Evolutionary conservation across 139 green algal species (phyloP), one percentile per base, ranked within the genome.

Genomic region (Haematococcus lacustris): DNA sequence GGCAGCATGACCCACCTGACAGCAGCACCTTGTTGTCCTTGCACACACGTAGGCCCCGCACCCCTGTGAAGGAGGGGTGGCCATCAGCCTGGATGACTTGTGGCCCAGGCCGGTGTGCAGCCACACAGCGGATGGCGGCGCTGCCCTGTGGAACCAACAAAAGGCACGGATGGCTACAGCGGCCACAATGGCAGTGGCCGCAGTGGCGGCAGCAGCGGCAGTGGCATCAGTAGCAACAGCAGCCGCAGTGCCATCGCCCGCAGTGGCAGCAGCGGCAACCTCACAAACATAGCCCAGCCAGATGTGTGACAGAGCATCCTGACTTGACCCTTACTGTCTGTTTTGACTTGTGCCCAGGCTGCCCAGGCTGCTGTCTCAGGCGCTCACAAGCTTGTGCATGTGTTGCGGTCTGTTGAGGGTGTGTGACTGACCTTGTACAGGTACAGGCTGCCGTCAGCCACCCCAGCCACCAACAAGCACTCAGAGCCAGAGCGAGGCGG

Each of bases 381-480:
- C n/a, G n/a, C n/a, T n/a, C n/a, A n/a, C n/a, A n/a, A n/a, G n/a
- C n/a, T n/a, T n/a, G n/a, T n/a, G n/a, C n/a, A n/a, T n/a, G n/a
- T n/a, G n/a, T n/a, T n/a, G n/a, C n/a, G n/a, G n/a, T n/a, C n/a
- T 6, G 21, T 38, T 62, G 40, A 3, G 26, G 7, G 39, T 62
- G 30, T 39, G 6, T 40, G 62, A 35, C 50, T n/a, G 61, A 85
- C 83, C 77, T 84, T 87, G 82, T 87, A 88, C 30, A 90, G 25
- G 70, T 87, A 85, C 1, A 92, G 70, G 50, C 84, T 70, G 3
- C 87, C 87, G 47, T 86, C 77, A 17, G 74, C 80, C 73, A 85
- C 83, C n/a, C 87, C 87, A 32, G 82, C 75, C 6, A 83, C 83
- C 35, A 90, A 62, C 68, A 83, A 59, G 53, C 71, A 73, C 66